phyloP scores from a whole-genome alignment of 805 yeast species.

The Wickerhamiella musiphila region DNA sequence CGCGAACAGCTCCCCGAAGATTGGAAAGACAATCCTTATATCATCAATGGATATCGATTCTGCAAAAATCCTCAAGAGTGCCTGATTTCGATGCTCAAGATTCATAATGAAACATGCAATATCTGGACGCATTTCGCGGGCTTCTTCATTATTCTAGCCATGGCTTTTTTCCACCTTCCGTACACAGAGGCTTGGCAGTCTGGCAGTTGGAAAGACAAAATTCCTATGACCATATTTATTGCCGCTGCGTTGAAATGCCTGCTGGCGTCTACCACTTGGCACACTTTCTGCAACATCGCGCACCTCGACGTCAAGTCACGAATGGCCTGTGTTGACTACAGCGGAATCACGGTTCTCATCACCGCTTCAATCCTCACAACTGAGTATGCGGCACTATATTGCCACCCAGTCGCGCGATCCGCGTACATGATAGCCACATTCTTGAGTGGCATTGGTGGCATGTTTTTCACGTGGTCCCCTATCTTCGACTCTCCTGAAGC shows the following conservation, averaged over 20 bases:
- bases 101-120: conserved; percentile 81
- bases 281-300: conserved; percentile 71
- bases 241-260: conserved; percentile 63
- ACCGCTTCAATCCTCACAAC: conserved; percentile 78
- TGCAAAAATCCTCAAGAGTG: conserved; percentile 45
- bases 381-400: conserved; percentile 60
- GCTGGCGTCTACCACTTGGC: conserved; percentile 72
- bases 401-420: conserved; percentile 33
- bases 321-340: conserved; percentile 87
- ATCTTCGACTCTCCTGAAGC: conserved; percentile 76
- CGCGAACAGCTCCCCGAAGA: conserved; percentile 79
- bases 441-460: conserved; percentile 53
- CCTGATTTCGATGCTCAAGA: conserved; percentile 36
- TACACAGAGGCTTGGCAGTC: conserved; percentile 31
- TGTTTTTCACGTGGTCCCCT: conserved; percentile 81
- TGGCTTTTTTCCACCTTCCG: conserved; percentile 50
- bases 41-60: conserved; percentile 73
- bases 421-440: conserved; percentile 44
- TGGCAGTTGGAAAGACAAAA: conserved; percentile 27
- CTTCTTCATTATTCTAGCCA: conserved; percentile 35
- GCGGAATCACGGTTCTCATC: conserved; percentile 81
- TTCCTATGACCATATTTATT: conserved; percentile 46
- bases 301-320: conserved; percentile 41
- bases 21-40: conserved; percentile 85
- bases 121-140: conserved; percentile 88